Evolutionary conservation across 768 basidiomycete genomes (phyloP), one percentile per base, ranked within the genome.

Genomic region (Pleurotus tuoliensis): DNA sequence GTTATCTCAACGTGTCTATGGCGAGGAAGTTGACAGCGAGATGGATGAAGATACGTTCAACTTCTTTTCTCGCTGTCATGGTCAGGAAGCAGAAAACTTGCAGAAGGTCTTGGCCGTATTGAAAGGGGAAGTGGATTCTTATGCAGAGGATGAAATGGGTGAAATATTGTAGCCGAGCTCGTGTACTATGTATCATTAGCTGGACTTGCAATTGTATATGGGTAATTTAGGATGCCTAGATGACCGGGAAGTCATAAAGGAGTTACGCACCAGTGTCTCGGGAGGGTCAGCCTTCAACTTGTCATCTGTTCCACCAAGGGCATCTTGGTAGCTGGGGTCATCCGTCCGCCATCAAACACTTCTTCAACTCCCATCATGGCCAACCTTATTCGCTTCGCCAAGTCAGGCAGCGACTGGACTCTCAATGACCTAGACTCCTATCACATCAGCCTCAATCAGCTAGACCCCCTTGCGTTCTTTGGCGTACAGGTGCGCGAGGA

Each of bases 401-500:
- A 66, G 59, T 67, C 64, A 22, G 62, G 67, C 8, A 56, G 59
- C 49, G 64, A 65, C 50, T 67, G 68, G 68, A 65, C 67, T 30
- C 15, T 16, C 25, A 63, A 66, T 45, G 66, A 67, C n/a, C 56
- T 69, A 38, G 9, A 56, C 7, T 60, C 61, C 25, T 69, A 63
- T 52, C 64, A 70, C 58, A 67, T 65, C 48, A 59, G 20, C 57
- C 43, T 70, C 52, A 38, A 59, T 39, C 54, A 43, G 43, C 22
- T 48, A 47, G 64, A 64, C 27, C 48, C 61, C 15, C 47, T 52
- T 16, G 24, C 55, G 41, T 66, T 70, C 62, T 68, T 70, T 62
- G 62, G 62, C 50, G 24, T 63, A 57, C 62, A 61, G 55, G 4
- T 27, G 27, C 5, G 27, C 5, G 7, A 22, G 22, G 22, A 22